Evolutionary conservation across 495 filamentous ascomycete genomes (phyloP), one percentile per base, ranked within the genome.

Genomic region (Podospora didyma): DNA sequence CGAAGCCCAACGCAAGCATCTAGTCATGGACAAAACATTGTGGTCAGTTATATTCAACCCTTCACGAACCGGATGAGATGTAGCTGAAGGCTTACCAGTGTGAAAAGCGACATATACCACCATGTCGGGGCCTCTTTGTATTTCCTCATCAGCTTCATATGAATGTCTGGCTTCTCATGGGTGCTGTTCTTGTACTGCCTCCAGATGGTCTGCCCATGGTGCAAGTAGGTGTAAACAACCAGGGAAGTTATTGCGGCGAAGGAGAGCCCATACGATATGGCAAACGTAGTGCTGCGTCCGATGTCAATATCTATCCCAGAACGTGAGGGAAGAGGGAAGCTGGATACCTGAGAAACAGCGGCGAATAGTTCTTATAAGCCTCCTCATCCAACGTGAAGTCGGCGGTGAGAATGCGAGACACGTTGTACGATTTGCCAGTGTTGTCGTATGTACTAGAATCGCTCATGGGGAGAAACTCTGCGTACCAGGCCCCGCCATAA

Each of bases 211-310:
- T 82, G 78, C 10, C 86, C 80, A 57, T 89, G 80, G 62, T 87
- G 82, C 23, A 90, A 68, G 35, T 77, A 82, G 4, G 83, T 82
- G 57, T 89, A 82, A 5, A 88, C 78, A 45, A 90, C 75, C 28
- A 89, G 77, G 0, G 84, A 82, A 0, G 83, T 75, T 35, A 89
- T 81, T 31, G 87, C 82, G 16, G 87, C 87, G 60, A 90, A 90
- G 1, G 85, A 86, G 1, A 90, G 71, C 0, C 86, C 86, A 54
- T 89, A 90, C 0, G 82, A 79, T 48, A 87, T 66, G 48, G 82
- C 77, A 59, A 85, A 88, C 0, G 82, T 81, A 23, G 83, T 85
- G 56, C 77, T 79, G 46, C 48, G n/a, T 51, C 0, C 24, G 35
- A 20, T 42, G 47, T 72, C 9, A 71, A 62, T 50, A 50, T n/a